Percentiles rank a stretch among this genome's conserved stretches.
Evolutionary conservation across 129 eudicot genomes (phyloP).

Genomic region (Artemisia argyi): DNA sequence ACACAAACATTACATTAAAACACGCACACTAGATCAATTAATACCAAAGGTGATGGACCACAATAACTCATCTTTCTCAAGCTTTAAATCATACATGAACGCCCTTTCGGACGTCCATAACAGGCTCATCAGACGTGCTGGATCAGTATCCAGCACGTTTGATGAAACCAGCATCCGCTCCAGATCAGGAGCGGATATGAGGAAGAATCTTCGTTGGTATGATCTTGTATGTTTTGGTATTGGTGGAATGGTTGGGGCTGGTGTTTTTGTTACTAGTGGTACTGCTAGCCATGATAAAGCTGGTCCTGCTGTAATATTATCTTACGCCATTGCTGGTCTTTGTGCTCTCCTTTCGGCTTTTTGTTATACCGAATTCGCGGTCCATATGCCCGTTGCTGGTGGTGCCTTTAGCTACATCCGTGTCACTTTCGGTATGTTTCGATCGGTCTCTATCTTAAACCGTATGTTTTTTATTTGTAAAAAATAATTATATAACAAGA

Average conservation of each 20-base stretch:
- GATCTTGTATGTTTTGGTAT: slow-evolving; percentile 84
- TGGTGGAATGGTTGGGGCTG: slow-evolving; percentile 99
- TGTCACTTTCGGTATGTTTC: slow-evolving; percentile 69
- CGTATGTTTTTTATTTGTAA: too few relatives aligned
- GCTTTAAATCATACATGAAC: slow-evolving; percentile 53
- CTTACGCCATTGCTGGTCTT: slow-evolving; percentile 96
- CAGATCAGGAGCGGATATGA: slow-evolving; percentile 59
- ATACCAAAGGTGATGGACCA: slow-evolving; percentile 37
- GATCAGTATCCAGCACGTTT: slow-evolving; percentile 56
- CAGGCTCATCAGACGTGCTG: slow-evolving; percentile 64
- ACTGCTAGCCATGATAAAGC: slow-evolving; percentile 55
- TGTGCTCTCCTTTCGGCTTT: slow-evolving; percentile 93
- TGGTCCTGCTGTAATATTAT: slow-evolving; percentile 80
- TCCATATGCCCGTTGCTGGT: slow-evolving; percentile 97
- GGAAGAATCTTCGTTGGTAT: slow-evolving; percentile 65
- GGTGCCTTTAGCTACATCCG: slow-evolving; percentile 99
- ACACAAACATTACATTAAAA: not conserved
- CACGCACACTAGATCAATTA: not conserved
- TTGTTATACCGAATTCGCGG: slow-evolving; percentile 98
- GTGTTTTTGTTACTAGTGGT: slow-evolving; percentile 91
- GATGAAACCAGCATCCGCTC: slow-evolving; percentile 66
- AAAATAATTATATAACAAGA: too few relatives aligned
- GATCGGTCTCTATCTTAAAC: not conserved
- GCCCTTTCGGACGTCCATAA: slow-evolving; percentile 66
- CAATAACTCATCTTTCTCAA: slow-evolving; percentile 68